Base-by-base conservation (phyloP, 108 stramenopile genomes). In the Skeletonema menzelii region DNA sequence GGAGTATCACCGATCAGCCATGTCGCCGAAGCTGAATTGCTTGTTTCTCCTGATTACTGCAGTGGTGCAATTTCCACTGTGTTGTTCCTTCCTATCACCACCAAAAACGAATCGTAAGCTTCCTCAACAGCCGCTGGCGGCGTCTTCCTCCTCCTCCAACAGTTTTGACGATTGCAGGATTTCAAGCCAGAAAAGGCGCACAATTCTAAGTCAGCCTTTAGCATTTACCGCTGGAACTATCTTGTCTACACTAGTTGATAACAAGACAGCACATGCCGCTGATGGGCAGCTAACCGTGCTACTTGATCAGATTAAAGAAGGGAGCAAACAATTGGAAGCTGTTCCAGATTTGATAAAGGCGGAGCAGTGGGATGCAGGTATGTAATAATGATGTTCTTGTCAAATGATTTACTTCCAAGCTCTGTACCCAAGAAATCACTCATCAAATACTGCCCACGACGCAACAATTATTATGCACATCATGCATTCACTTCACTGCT, bases 281-380 rank as follows among this genome's bases (percentile, higher is more conserved):
- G 49, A 53, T 47, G 76, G 63, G 31, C 56, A 64, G 7, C 37
- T 76, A 32, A 10, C 26, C 49, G 14, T 8, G n/a, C 32, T 82
- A 28, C 56, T 79, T n/a, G 66, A 65, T 22, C 64, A 78, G 35
- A 28, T 82, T 28, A 73, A 65, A n/a, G 65, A 85, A 69, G 88
- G 87, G 46, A 70, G 74, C 27, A 40, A 55, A 8, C 90, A 91
- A 56, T 49, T 94, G 27, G 79, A 90, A 10, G 30, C 12, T 17
- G 65, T 95, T 11, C 94, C 94, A 13, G 64, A 70, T 10, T 75
- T 95, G 46, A 87, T 95, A 30, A 62, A 91, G 69, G 67, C 66
- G 26, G 86, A 91, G 70, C 88, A 95, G 77, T 95, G 94, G 94
- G 94, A 95, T 73, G 58, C 82, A 2, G 76, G 76, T 77, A 47